Percentiles rank a stretch among this genome's conserved stretches.
Conservation (phyloP, 2,329 filamentous ascomycete genomes). For the Whalleya microplaca region DNA sequence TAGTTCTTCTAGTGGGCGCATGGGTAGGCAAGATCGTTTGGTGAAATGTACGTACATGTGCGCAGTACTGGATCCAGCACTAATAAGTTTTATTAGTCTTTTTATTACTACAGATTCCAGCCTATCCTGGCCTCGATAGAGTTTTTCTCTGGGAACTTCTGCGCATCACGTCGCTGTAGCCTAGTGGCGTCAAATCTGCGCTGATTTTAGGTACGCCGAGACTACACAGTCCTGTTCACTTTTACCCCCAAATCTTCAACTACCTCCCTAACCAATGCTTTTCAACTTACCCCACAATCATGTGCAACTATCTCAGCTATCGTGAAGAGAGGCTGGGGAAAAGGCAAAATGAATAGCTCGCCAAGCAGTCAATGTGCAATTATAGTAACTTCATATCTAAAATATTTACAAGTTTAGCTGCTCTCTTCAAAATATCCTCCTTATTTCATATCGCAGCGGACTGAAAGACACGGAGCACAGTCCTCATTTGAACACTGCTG, state of each 20-base stretch:
- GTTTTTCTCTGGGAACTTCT: constrained; percentile 5
- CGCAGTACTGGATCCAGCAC: too few relatives aligned
- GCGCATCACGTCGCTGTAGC: constrained; percentile 11
- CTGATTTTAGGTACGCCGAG: background rate
- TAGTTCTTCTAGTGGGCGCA: background rate
- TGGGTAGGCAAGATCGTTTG: constrained; percentile 1
- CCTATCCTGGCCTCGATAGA: constrained; percentile 16
- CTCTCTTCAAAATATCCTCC: background rate
- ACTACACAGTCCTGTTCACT: background rate
- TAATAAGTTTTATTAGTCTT: constrained; percentile 1
- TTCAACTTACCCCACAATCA: background rate
- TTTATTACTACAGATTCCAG: constrained; percentile 6
- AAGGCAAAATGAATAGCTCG: background rate
- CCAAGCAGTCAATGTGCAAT: background rate
- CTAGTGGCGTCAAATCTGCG: constrained; percentile 2
- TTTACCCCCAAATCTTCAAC: background rate
- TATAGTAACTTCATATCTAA: background rate
- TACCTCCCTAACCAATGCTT: background rate
- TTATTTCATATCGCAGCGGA: background rate
- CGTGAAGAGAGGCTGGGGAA: background rate
- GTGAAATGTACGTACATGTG: constrained; percentile 8
- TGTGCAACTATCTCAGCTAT: background rate
- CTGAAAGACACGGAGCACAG: background rate
- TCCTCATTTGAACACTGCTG: background rate
- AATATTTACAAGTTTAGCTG: background rate